Evolutionary conservation across 441 rosid genomes (phyloP), one percentile per base, ranked within the genome.

Genomic region (Biscutella laevigata): DNA sequence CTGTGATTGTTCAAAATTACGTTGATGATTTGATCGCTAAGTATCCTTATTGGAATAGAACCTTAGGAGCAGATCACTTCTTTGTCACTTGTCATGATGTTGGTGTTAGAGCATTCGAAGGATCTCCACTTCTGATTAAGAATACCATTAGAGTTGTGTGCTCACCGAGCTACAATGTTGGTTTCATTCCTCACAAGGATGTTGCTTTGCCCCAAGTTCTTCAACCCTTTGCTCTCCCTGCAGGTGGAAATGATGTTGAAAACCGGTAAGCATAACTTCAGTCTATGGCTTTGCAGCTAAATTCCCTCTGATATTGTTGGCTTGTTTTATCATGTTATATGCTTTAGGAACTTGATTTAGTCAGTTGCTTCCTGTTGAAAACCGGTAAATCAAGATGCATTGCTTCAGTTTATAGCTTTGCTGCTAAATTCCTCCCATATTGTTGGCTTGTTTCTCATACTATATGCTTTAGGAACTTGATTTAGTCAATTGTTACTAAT

Each of bases 41-140:
- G 74, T 85, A 88, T 27, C 94, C 95, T 40, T 88, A 78, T 61
- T 91, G 95, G 98, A 91, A 91, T 52, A 77, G 96, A 69, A 91
- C 98, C 0, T 68, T 91, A 9, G 98, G 98, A 38, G 91, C 94
- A 3, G 98, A 91, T 82, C 98, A 91, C 67, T 91, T 91, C 74
- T 91, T 91, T 44, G 95, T 85, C 20, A 91, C 98, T 1, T 91
- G 96, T 65, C 96, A 91, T 49, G 98, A 91, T 70, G 96, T 88
- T 41, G 98, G 96, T 34, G 96, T 91, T 38, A 82, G 96, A 72
- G 95, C 98, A 2, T 87, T 90, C 19, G 96, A 91, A 37, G 91
- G 88, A 11, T 76, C 83, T 62, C 78, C 88, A 0, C 70, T 79
- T 56, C 79, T 91, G 6, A 70, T 88, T 32, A 91, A 91, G 78